Base-by-base conservation (phyloP, 2,329 filamentous ascomycete species). In the Davidsoniella eucalypti region DNA sequence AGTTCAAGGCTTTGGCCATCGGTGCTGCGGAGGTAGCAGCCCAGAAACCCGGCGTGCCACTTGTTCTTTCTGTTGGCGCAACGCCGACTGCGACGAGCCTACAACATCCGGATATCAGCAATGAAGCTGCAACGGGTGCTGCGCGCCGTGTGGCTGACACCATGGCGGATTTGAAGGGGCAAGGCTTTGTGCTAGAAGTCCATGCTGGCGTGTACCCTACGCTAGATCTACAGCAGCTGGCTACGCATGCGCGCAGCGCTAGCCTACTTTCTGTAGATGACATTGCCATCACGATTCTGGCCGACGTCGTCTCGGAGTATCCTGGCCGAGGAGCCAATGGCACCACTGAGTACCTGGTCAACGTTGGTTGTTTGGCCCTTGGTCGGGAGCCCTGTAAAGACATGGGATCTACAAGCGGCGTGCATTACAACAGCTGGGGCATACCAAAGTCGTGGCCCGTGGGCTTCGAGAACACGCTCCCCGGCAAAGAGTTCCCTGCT, bases 221-320 rank as follows among this genome's bases (percentile, higher is more conserved):
- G 2, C 72, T 90, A 7, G 85, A 92, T 61, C 69, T 88, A 57
- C 85, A 92, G 61, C 85, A 92, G 61, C 68, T 90, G 2, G 78
- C 83, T 1, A 85, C 84, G 0, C 76, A 81, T 57, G 79, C 82
- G 3, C 60, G 65, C 47, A 57, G 68, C 54, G 55, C 59, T 10
- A 59, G 59, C 18, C 62, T 57, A 5, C 65, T 76, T 6, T 70
- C 68, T 12, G 69, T 70, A 55, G 62, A 69, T 2, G 74, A 80
- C 56, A 70, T 90, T 26, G 83, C 75, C 1, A 64, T 87, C 29
- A 78, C 74, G 0, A 70, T 88, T 8, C 64, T 88, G n/a, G 76
- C 78, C 0, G 84, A 92, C 60, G 75, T 90, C 0, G 75, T 76
- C 36, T 80, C 76, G 50, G 61, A 82, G 1, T 92, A 92, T 59